A percentile compares a stretch with the other conserved stretches of the same genome.
phyloP scores from a whole-genome alignment of 108 stramenopile species.

The Skeletonema costatum region DNA sequence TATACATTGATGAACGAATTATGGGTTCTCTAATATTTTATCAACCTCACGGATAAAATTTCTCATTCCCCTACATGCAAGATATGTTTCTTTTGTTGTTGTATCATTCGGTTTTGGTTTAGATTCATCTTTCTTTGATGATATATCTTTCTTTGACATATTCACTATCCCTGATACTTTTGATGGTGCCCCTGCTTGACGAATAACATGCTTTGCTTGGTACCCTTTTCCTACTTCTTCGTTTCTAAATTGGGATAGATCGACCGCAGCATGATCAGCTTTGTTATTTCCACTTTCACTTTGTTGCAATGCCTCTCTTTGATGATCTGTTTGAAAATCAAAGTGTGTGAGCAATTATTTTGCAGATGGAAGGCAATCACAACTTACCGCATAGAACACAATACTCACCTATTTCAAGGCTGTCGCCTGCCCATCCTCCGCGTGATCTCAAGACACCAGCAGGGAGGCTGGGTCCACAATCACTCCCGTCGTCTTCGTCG shows the following conservation, averaged over 20 bases:
- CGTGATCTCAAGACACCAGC: slow-evolving; percentile 11
- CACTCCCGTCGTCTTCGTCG: not conserved
- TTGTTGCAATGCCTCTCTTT: slow-evolving; percentile 24
- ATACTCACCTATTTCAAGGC: not conserved
- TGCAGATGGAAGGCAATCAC: too few relatives aligned
- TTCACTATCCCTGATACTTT: slow-evolving; percentile 31
- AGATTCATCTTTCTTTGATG: slow-evolving; percentile 15
- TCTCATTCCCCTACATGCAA: slow-evolving; percentile 63
- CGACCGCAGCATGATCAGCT: slow-evolving; percentile 55
- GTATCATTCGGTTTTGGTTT: slow-evolving; percentile 6
- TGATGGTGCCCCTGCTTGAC: slow-evolving; percentile 50
- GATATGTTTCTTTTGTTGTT: slow-evolving; percentile 34
- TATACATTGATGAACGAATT: not conserved
- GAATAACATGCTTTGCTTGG: slow-evolving; percentile 82
- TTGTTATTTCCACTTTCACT: not conserved
- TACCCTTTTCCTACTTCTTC: slow-evolving; percentile 80
- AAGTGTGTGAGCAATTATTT: not conserved
- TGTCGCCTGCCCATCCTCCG: slow-evolving; percentile 3
- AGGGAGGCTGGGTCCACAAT: slow-evolving; percentile 6
- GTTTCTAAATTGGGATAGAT: slow-evolving; percentile 81
- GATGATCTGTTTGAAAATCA: slow-evolving; percentile 39
- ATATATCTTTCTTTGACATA: slow-evolving; percentile 36
- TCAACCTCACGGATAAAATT: slow-evolving; percentile 78
- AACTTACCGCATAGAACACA: not conserved
- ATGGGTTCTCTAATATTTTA: slow-evolving; percentile 35